Evolutionary conservation across 2,329 filamentous ascomycete genomes (phyloP), one percentile per base, ranked within the genome.

Genomic region (Microdochium trichocladiopsis): DNA sequence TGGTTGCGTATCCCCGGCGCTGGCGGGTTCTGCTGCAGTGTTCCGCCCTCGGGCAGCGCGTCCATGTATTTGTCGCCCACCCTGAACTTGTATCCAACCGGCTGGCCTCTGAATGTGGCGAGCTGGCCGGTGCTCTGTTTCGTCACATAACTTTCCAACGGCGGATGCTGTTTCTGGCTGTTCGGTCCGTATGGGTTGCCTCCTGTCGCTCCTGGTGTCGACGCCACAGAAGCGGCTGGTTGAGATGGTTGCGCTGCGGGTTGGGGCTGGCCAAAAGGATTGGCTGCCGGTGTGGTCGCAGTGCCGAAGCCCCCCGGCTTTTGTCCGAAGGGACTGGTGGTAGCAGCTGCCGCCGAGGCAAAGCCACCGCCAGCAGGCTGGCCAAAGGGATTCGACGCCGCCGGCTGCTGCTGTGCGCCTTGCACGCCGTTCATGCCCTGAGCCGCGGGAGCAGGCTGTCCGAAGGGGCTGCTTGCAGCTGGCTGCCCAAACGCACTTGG

Each of bases 61-160:
- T 61, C 58, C 33, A 57, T 55, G 43, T 60, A 64, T 50, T 53
- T 59, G 50, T 60, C 61, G 25, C 55, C 51, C 2, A 60, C 59
- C 37, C 54, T 63, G 60, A 58, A 64, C 57, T 80, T 75, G 65
- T 89, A 89, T 1, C 71, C 66, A 0, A 90, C 84, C 0, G 74
- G 74, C 56, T 79, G 80, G 18, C 81, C 81, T 58, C 87, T 87
- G 74, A 86, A 91, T 53, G 71, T 70, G 0, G 69, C 65, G 1
- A 90, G 66, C 28, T 67, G 67, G 1, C 75, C 74, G 43, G 71
- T 68, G 63, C 70, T 67, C 14, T 65, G 61, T 55, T 67, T 72
- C 3, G 67, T 64, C 11, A 67, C 69, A 57, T 81, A 80, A 50
- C 68, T 72, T 9, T 70, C 67, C 11, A 71, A 55, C 3, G 70